phyloP scores from a whole-genome alignment of 768 basidiomycete genomes.

The Podaxis sp. region DNA sequence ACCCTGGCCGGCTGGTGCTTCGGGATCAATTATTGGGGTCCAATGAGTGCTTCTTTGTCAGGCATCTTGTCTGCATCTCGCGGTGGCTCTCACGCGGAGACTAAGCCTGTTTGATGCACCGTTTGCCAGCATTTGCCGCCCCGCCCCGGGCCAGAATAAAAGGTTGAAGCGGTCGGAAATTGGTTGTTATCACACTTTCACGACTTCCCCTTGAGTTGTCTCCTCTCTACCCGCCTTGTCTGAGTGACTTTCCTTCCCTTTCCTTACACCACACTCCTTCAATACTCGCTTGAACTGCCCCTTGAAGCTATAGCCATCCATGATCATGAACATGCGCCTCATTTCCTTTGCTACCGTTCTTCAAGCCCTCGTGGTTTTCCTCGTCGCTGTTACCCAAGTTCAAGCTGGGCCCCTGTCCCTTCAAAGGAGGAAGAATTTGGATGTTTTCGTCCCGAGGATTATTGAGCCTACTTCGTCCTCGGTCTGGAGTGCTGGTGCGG shows the following conservation, averaged over 20 bases:
- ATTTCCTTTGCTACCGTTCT: constrained; percentile 24
- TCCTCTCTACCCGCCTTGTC: background rate
- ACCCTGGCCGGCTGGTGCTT: background rate
- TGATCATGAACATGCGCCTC: constrained; percentile 22
- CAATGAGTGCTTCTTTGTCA: background rate
- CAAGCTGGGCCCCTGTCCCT: constrained; percentile 25
- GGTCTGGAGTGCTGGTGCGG: constrained; percentile 28
- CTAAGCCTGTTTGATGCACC: constrained; percentile 6
- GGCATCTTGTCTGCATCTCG: background rate
- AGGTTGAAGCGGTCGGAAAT: background rate
- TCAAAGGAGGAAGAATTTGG: constrained; percentile 23
- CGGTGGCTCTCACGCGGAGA: constrained; percentile 6
- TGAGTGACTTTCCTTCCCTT: background rate
- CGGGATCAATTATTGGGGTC: constrained; percentile 2
- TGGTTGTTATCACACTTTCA: background rate
- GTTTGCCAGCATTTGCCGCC: constrained; percentile 6
- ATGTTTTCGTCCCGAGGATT: constrained; percentile 33
- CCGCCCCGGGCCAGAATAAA: constrained; percentile 3
- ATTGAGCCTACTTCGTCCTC: constrained; percentile 26
- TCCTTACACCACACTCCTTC: constrained; percentile 7
- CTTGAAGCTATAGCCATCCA: constrained; percentile 8
- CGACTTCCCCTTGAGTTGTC: background rate
- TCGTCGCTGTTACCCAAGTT: constrained; percentile 20
- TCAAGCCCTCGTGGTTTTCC: constrained; percentile 25
- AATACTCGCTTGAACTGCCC: constrained; percentile 7